A percentile compares a stretch with the other conserved stretches of the same genome.
phyloP scores from a whole-genome alignment of 2,329 filamentous ascomycete genomes.

The Juglanconis juglandina region DNA sequence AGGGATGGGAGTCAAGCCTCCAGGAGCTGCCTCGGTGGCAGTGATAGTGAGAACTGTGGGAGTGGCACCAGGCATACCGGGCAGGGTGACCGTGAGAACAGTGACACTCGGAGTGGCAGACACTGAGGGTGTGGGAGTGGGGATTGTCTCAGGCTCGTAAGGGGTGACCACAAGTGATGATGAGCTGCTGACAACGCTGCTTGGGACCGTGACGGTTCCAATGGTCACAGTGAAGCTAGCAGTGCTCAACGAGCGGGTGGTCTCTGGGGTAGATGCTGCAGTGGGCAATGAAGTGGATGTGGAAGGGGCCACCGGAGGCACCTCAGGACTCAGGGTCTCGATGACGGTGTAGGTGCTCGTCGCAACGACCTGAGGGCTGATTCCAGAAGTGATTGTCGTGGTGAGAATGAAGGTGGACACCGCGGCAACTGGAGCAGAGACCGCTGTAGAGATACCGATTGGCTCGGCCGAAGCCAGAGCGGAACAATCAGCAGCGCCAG shows the following conservation, averaged over 20 bases:
- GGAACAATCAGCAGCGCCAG: background rate
- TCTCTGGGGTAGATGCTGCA: background rate
- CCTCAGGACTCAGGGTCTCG: slow-evolving; percentile 6
- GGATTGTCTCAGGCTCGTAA: background rate
- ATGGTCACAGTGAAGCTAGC: slow-evolving; percentile 21
- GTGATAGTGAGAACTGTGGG: slow-evolving; percentile 14
- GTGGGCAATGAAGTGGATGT: background rate
- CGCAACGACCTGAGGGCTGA: slow-evolving; percentile 17
- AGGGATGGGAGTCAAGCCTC: background rate
- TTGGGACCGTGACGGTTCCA: slow-evolving; percentile 7
- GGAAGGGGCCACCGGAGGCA: background rate
- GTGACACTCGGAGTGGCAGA: background rate
- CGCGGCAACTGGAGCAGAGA: slow-evolving; percentile 5
- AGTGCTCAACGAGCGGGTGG: slow-evolving; percentile 17
- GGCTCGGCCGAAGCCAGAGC: background rate
- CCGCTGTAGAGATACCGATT: background rate
- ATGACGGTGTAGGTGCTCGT: slow-evolving; percentile 18
- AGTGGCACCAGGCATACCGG: slow-evolving; percentile 7
- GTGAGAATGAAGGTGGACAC: slow-evolving; percentile 19
- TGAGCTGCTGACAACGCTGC: background rate
- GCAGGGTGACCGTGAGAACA: slow-evolving; percentile 13
- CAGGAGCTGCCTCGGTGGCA: slow-evolving; percentile 2
- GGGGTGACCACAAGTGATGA: background rate
- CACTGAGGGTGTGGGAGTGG: background rate
- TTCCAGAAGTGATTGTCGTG: slow-evolving; percentile 16